These are phyloP conservation scores for Raffaelea albimanens DNA, from an alignment of 2,329 filamentous ascomycete genomes.

Conservation along the genomic window DNA sequence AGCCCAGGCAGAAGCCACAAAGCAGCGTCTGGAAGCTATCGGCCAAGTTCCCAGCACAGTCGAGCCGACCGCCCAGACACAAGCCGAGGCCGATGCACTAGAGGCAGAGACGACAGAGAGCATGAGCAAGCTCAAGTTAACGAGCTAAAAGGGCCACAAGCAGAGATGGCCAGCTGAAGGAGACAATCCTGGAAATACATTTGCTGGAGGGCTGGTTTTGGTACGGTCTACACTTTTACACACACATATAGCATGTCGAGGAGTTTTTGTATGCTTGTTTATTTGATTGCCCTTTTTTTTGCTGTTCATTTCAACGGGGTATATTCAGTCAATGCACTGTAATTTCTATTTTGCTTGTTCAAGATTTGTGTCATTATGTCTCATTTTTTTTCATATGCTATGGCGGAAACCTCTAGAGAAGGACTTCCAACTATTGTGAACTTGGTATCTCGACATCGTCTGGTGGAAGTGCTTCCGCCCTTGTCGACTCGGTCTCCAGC, in stretches of 20 bases:
- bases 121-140: conserved; percentile 26
- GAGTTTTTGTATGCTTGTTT: too few species aligned
- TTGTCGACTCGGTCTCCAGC: not conserved
- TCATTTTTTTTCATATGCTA: not conserved
- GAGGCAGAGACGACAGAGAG: conserved; percentile 10
- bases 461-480: too few species aligned
- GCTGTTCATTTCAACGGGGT: too few species aligned
- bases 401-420: not conserved
- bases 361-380: too few species aligned
- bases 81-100: not conserved
- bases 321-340: too few species aligned
- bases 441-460: too few species aligned
- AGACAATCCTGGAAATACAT: not conserved
- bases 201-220: not conserved
- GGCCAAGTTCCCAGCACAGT: conserved; percentile 17
- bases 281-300: too few species aligned
- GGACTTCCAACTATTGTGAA: not conserved
- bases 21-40: conserved; percentile 38
- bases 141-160: conserved; percentile 2
- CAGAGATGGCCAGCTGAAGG: not conserved
- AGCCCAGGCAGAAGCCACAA: conserved; percentile 23
- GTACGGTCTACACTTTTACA: not conserved
- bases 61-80: not conserved
- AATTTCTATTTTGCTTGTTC: too few species aligned
- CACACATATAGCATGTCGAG: too few species aligned